Evolutionary conservation across 1,139 yeast species (phyloP).

Genomic region (Candida sp.): DNA sequence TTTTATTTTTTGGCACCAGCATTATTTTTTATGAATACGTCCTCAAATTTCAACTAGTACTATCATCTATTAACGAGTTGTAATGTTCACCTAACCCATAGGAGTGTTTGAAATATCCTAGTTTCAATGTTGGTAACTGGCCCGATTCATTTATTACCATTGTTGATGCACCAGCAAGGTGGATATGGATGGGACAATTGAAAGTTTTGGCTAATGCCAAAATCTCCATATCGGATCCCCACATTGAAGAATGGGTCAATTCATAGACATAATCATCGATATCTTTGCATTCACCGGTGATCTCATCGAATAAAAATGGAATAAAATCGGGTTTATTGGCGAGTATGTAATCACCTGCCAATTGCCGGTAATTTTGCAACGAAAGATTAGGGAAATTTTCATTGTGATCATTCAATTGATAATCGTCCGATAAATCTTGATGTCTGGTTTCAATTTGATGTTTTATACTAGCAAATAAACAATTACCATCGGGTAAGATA

Average conservation of each 20-base stretch:
- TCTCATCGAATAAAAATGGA: constrained; percentile 83
- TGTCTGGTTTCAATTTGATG: constrained; percentile 70
- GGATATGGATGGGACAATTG: constrained; percentile 69
- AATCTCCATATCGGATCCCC: constrained; percentile 97
- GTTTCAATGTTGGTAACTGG: constrained; percentile 47
- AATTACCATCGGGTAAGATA: constrained; percentile 91
- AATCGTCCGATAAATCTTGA: constrained; percentile 7
- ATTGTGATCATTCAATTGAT: neutral
- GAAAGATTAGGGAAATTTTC: constrained; percentile 19
- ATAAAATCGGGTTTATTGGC: constrained; percentile 63
- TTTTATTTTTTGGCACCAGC: too few species aligned
- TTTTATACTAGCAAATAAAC: constrained; percentile 80
- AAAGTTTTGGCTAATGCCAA: constrained; percentile 70
- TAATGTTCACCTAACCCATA: constrained; percentile 96
- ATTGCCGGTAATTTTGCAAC: constrained; percentile 54
- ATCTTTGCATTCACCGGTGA: constrained; percentile 57
- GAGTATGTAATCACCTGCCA: constrained; percentile 67
- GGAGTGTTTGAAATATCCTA: constrained; percentile 82
- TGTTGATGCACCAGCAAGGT: constrained; percentile 72
- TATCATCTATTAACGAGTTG: constrained; percentile 66
- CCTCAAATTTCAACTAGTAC: too few species aligned
- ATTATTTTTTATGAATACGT: too few species aligned
- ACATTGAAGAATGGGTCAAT: constrained; percentile 72
- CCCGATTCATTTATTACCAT: constrained; percentile 56
- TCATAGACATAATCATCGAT: constrained; percentile 68